A percentile compares a stretch with the other conserved stretches of the same genome.
Evolutionary conservation across 2,329 filamentous ascomycete species (phyloP).

Genomic region (Neurospora crassa): DNA sequence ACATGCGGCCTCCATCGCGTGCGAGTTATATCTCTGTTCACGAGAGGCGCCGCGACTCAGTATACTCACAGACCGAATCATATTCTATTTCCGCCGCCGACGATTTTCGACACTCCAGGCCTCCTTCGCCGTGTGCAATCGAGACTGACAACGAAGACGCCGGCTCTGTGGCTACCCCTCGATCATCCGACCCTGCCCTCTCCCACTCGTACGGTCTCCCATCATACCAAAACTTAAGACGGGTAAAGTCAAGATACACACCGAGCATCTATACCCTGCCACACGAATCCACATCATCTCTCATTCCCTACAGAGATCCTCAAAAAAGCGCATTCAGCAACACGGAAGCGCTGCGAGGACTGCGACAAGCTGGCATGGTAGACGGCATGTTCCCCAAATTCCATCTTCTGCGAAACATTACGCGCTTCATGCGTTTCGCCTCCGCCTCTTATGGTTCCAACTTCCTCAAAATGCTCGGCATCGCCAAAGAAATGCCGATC

Average conservation of each 20-base stretch:
- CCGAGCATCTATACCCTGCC: constrained; percentile 54
- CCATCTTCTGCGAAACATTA: constrained; percentile 52
- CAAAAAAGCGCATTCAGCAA: constrained; percentile 41
- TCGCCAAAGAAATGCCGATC: constrained; percentile 40
- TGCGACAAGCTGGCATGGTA: constrained; percentile 43
- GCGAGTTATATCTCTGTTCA: constrained; percentile 41
- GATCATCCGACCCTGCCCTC: not conserved
- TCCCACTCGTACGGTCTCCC: constrained; percentile 5
- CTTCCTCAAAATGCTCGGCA: constrained; percentile 54
- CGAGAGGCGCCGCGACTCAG: constrained; percentile 41
- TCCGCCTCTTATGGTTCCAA: constrained; percentile 57
- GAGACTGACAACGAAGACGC: constrained; percentile 19
- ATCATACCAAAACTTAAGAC: constrained; percentile 20
- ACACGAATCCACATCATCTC: constrained; percentile 44
- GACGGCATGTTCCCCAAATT: constrained; percentile 49
- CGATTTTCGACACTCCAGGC: constrained; percentile 23
- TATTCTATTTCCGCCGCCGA: constrained; percentile 41
- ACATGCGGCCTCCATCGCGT: constrained; percentile 32
- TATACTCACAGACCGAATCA: constrained; percentile 46
- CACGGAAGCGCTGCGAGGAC: constrained; percentile 36
- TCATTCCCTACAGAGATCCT: constrained; percentile 34
- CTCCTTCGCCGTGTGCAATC: constrained; percentile 32
- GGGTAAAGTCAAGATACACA: constrained; percentile 26
- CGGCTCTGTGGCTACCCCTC: constrained; percentile 20
- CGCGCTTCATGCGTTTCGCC: constrained; percentile 56